Percentiles rank a stretch among this genome's conserved stretches.
Conservation (phyloP, 495 filamentous ascomycete species). For the Saxispiralis lemnorum region DNA sequence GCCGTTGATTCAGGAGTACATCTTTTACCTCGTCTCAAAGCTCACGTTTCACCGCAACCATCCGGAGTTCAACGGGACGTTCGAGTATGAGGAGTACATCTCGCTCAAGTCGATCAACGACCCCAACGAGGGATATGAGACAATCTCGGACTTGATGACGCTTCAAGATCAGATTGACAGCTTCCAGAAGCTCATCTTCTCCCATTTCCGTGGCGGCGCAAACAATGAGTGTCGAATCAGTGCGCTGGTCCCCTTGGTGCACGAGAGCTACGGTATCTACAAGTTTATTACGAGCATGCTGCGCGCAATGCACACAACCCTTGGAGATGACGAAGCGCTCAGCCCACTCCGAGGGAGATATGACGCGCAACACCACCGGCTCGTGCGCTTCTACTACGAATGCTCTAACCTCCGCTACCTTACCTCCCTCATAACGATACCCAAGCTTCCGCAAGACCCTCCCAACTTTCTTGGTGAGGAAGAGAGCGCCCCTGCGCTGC, state of each 20-base stretch:
- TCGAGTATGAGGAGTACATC: conserved; percentile 98
- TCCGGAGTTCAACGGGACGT: conserved; percentile 94
- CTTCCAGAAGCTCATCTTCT: conserved; percentile 95
- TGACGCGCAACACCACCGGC: conserved; percentile 84
- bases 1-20: conserved; percentile 84
- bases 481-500: conserved; percentile 49
- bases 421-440: conserved; percentile 87
- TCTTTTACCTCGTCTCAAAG: conserved; percentile 84
- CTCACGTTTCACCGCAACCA: conserved; percentile 87
- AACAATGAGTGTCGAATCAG: conserved; percentile 97
- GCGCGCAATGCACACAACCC: conserved; percentile 85
- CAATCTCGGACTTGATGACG: conserved; percentile 87
- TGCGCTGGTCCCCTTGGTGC: conserved; percentile 77
- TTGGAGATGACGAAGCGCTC: conserved; percentile 88
- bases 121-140: conserved; percentile 97
- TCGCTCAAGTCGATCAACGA: conserved; percentile 96
- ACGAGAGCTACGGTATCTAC: conserved; percentile 89
- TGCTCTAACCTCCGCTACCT: conserved; percentile 94
- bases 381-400: conserved; percentile 97
- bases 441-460: conserved; percentile 81
- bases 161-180: conserved; percentile 94
- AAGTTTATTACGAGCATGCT: conserved; percentile 30
- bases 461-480: conserved; percentile 71
- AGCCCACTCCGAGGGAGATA: conserved; percentile 75
- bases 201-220: conserved; percentile 72